Conservation (phyloP, 495 filamentous ascomycete genomes). For the Venustampulla echinocandica region DNA sequence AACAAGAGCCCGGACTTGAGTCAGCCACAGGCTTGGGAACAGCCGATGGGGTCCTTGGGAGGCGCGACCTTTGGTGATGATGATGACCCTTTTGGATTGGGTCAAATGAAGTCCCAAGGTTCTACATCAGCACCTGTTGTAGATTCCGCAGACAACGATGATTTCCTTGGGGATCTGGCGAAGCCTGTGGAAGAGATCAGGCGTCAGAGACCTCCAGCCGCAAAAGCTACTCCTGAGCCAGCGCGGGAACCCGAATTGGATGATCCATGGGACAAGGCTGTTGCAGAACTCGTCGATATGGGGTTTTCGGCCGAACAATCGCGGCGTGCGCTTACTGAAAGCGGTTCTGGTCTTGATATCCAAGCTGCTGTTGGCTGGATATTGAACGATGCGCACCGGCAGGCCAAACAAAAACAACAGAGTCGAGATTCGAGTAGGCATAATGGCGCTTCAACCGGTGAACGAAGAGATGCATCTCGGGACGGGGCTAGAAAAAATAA, state of each 20-base stretch:
- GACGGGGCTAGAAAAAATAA: slow-evolving; percentile 28
- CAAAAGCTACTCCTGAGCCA: slow-evolving; percentile 31
- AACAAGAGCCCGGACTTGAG: slow-evolving; percentile 25
- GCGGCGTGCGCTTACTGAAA: slow-evolving; percentile 66
- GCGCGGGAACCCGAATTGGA: slow-evolving; percentile 38
- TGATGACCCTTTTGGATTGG: slow-evolving; percentile 88
- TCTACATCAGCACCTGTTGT: slow-evolving; percentile 27
- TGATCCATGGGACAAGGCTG: slow-evolving; percentile 67
- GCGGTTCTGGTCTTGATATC: slow-evolving; percentile 68
- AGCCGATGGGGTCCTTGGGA: slow-evolving; percentile 19
- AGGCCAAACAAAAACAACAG: slow-evolving; percentile 48
- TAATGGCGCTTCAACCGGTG: slow-evolving; percentile 21
- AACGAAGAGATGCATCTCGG: slow-evolving; percentile 23
- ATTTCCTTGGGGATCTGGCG: slow-evolving; percentile 78
- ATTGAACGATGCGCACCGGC: slow-evolving; percentile 78
- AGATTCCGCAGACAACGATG: slow-evolving; percentile 50
- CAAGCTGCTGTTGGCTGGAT: slow-evolving; percentile 86
- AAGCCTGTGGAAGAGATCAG: slow-evolving; percentile 78
- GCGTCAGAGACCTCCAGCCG: slow-evolving; percentile 27
- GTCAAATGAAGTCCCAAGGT: slow-evolving; percentile 44
- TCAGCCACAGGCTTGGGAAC: slow-evolving; percentile 32
- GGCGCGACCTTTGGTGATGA: slow-evolving; percentile 32
- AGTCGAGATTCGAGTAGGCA: slow-evolving; percentile 23
- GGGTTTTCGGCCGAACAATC: slow-evolving; percentile 82
- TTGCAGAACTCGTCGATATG: slow-evolving; percentile 92